A percentile compares a stretch with the other conserved stretches of the same genome.
phyloP scores from a whole-genome alignment of 768 basidiomycete genomes.

The Amanita phalloides region DNA sequence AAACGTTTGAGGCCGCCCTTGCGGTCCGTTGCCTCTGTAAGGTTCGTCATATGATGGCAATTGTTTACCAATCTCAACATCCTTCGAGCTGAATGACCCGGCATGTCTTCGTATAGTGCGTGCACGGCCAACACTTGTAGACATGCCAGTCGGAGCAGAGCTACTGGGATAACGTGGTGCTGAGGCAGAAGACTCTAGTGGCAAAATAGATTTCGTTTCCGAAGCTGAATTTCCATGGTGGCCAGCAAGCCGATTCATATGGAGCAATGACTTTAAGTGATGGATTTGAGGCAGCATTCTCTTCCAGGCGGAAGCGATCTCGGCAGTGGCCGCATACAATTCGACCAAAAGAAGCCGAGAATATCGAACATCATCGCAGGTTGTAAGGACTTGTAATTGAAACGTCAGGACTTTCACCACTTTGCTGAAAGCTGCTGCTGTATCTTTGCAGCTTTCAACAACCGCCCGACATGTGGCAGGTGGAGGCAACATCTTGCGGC shows the following conservation, averaged over 20 bases:
- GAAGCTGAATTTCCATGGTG: constrained; percentile 6
- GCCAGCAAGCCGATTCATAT: constrained; percentile 16
- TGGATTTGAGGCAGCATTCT: constrained; percentile 62
- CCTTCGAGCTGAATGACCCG: constrained; percentile 91
- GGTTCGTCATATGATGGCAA: constrained; percentile 55
- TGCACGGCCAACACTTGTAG: constrained; percentile 21
- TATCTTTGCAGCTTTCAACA: constrained; percentile 77
- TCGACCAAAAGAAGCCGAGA: constrained; percentile 78
- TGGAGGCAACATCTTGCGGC: constrained; percentile 58
- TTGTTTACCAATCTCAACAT: constrained; percentile 80
- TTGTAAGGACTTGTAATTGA: constrained; percentile 69
- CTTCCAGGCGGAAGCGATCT: constrained; percentile 82
- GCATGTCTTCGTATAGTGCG: constrained; percentile 73
- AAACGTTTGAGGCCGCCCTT: constrained; percentile 26
- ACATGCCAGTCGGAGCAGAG: constrained; percentile 13
- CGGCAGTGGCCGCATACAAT: constrained; percentile 82
- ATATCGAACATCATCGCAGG: constrained; percentile 76
- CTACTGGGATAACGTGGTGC: constrained; percentile 19
- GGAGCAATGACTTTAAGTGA: constrained; percentile 54
- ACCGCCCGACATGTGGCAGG: constrained; percentile 65
- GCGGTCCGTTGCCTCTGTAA: constrained; percentile 25
- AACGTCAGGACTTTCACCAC: constrained; percentile 75
- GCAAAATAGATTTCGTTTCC: background rate
- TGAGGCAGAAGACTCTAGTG: constrained; percentile 11
- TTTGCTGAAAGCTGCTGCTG: constrained; percentile 74